A percentile compares a stretch with the other conserved stretches of the same genome.
These are phyloP conservation scores for Beauveria sp. DNA, from an alignment of 2,329 filamentous ascomycete genomes.

Conservation along the genomic window DNA sequence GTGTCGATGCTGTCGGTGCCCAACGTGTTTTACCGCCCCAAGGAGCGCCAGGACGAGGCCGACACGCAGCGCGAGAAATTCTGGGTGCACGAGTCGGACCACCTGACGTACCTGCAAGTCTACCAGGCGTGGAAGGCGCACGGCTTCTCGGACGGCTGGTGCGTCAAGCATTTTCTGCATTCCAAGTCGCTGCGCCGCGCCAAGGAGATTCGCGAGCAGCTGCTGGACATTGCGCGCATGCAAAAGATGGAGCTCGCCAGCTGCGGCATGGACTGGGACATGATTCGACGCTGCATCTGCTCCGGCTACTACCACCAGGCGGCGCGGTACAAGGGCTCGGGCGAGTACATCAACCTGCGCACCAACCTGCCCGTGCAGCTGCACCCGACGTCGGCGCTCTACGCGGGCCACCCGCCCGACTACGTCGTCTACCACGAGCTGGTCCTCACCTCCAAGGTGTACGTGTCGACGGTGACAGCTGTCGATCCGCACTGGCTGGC, in stretches of 20 bases:
- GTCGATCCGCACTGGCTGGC: slow-evolving; percentile 97
- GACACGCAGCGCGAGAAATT: slow-evolving; percentile 95
- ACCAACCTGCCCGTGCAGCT: slow-evolving; percentile 91
- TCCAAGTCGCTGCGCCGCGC: slow-evolving; percentile 87
- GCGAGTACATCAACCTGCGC: slow-evolving; percentile 93
- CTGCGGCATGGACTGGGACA: slow-evolving; percentile 95
- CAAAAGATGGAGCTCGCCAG: slow-evolving; percentile 83
- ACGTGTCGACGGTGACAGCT: slow-evolving; percentile 93
- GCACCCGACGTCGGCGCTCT: slow-evolving; percentile 88
- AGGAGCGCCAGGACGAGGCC: slow-evolving; percentile 93
- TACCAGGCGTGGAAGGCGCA: slow-evolving; percentile 94
- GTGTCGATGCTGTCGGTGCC: slow-evolving; percentile 97
- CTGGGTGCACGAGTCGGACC: slow-evolving; percentile 95
- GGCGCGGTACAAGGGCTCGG: slow-evolving; percentile 89
- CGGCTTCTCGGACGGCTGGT: slow-evolving; percentile 85
- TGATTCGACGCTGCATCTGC: slow-evolving; percentile 93
- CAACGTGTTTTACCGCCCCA: slow-evolving; percentile 93
- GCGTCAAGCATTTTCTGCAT: slow-evolving; percentile 85
- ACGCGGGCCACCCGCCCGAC: slow-evolving; percentile 91
- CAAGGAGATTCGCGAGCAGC: slow-evolving; percentile 89
- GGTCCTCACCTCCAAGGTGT: slow-evolving; percentile 93
- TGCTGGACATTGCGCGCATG: slow-evolving; percentile 87
- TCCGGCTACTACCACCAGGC: slow-evolving; percentile 98
- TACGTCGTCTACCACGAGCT: slow-evolving; percentile 98
- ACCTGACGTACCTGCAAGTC: slow-evolving; percentile 90